Evolutionary conservation across 2,329 filamentous ascomycete genomes (phyloP).

Genomic region (Drechslerella stenobrocha): DNA sequence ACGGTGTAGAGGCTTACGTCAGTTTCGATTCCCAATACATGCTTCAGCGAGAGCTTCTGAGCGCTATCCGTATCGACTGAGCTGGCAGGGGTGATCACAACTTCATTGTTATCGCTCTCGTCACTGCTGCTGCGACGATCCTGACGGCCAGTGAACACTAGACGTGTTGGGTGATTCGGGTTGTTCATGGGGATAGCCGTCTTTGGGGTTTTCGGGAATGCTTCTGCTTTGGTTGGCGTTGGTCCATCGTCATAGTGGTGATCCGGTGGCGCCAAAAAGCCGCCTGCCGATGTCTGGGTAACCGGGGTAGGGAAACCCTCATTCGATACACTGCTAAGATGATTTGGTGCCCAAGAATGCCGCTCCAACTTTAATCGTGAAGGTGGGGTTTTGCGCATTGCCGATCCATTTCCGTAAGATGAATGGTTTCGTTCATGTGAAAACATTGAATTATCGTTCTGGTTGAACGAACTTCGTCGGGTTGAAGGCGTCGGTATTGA

Average conservation of each 20-base stretch:
- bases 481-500: conserved; percentile 38
- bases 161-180: conserved; percentile 21
- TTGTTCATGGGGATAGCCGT: conserved; percentile 34
- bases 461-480: conserved; percentile 36
- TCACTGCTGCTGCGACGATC: conserved; percentile 45
- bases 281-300: conserved; percentile 7
- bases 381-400: conserved; percentile 41
- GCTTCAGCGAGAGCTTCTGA: conserved; percentile 44
- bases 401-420: conserved; percentile 32
- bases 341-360: conserved; percentile 43
- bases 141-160: conserved; percentile 35
- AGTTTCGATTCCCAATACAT: conserved; percentile 43
- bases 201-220: conserved; percentile 40
- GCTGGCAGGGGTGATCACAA: conserved; percentile 42
- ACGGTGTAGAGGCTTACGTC: conserved; percentile 45
- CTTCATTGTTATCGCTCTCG: conserved; percentile 45
- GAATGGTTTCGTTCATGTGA: conserved; percentile 37
- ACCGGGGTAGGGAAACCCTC: conserved; percentile 16
- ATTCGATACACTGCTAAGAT: conserved; percentile 25
- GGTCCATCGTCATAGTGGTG: conserved; percentile 45
- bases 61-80: conserved; percentile 43
- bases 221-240: conserved; percentile 45
- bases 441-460: conserved; percentile 36
- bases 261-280: conserved; percentile 32
- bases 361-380: conserved; percentile 42